Percentiles rank a stretch among this genome's conserved stretches.
phyloP scores from a whole-genome alignment of 169 alveolate species.

The Babesia divergens region DNA sequence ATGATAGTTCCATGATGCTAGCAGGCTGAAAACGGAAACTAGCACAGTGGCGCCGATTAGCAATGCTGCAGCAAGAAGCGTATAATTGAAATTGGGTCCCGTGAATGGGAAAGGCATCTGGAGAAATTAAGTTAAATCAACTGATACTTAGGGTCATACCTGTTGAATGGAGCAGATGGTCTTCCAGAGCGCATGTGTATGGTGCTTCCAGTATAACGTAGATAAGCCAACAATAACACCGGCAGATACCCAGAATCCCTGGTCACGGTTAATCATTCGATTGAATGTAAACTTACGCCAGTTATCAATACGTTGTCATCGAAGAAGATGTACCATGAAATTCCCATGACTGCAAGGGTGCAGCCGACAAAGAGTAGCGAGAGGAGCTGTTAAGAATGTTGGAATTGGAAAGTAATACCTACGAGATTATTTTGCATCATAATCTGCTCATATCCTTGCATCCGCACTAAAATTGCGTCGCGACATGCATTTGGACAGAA shows the following conservation, averaged over 20 bases:
- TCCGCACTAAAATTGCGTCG: constrained; percentile 48
- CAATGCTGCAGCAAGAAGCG: constrained; percentile 7
- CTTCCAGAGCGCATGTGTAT: constrained; percentile 38
- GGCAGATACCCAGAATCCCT: constrained; percentile 55
- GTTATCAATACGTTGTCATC: constrained; percentile 14
- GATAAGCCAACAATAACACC: constrained; percentile 5
- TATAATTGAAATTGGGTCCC: not conserved
- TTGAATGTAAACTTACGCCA: constrained; percentile 33
- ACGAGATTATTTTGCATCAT: constrained; percentile 38
- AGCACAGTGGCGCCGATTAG: constrained; percentile 15
- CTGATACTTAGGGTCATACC: constrained; percentile 9
- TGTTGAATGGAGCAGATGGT: constrained; percentile 17
- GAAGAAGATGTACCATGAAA: constrained; percentile 42
- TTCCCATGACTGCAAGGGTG: constrained; percentile 27
- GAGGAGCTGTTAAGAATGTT: constrained; percentile 14
- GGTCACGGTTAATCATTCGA: not conserved
- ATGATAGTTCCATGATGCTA: not conserved
- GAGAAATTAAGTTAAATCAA: no score
- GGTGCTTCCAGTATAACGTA: constrained; percentile 25
- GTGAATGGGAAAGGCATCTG: constrained; percentile 53
- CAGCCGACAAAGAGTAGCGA: constrained; percentile 13
- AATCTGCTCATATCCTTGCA: constrained; percentile 38
- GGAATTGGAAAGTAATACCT: not conserved
- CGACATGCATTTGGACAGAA: constrained; percentile 64
- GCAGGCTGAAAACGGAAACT: not conserved